Evolutionary conservation across 208 protist genomes (phyloP), one percentile per base, ranked within the genome.

Genomic region (Acanthamoeba culbertsoni): DNA sequence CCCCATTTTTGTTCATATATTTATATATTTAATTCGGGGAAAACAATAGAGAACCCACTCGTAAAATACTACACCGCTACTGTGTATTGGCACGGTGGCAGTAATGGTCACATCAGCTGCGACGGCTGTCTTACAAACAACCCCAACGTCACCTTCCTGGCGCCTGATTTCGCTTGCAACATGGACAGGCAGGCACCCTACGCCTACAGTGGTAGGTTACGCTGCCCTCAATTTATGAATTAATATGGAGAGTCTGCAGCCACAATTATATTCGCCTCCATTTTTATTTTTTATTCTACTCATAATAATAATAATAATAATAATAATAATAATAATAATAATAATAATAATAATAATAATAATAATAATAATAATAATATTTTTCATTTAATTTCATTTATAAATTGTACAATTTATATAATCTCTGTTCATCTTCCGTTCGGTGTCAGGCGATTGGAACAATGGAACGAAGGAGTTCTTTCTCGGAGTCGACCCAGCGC

Each of bases 391-490:
- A 42, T 20, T 7, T 28, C 10, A 7, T 45, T 79, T 16, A 31
- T 48, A 18, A 82, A 82, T 18, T 28, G 3, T 7, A 53, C 71
- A 3, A 26, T 6, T 82, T 35, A 51, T 26, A 16, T 88, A 23
- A 26, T 65, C 10, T 14, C 51, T 6, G 8, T 62, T 55, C 57
- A 8, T 16, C 48, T 55, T 57, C 26, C n/a, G 45, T 16, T n/a
- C 6, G 8, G 46, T 35, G 23, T 4, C 62, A 62, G 88, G 88
- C 18, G n/a, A 92, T 20, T 92, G 88, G 88, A 62, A 16, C 62
- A 62, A 92, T 20, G 88, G 88, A 20, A 92, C 55, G 28, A 92
- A 92, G 88, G 31, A 51, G 20, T 92, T 92, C 88, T 31, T 43
- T 8, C 16, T 92, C 10, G 88, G 40, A 18, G 88, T 92, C 28